Evolutionary conservation across 768 basidiomycete species (phyloP).

Genomic region (Cubamyces lactineus): DNA sequence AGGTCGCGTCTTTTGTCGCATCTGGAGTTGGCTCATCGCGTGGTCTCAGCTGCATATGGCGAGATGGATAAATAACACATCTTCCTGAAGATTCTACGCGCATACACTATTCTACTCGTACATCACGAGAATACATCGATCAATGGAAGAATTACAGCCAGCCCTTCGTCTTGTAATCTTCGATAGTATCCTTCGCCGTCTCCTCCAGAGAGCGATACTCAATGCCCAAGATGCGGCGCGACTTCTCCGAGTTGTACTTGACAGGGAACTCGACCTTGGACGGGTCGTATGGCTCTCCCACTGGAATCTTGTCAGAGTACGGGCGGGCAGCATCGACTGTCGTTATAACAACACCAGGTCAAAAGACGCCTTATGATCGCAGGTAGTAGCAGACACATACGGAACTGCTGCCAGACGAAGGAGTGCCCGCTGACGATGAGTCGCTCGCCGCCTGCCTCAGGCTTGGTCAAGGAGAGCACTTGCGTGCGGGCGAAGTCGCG

Average conservation of each 20-base stretch:
- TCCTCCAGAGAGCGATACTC: constrained; percentile 27
- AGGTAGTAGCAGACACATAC: constrained; percentile 5
- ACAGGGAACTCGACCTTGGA: constrained; percentile 30
- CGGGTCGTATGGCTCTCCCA: constrained; percentile 25
- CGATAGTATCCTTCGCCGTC: constrained; percentile 26
- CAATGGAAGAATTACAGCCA: not conserved
- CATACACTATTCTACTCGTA: too few species aligned
- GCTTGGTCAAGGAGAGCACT: constrained; percentile 50
- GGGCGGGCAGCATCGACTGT: constrained; percentile 19
- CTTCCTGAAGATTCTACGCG: too few species aligned
- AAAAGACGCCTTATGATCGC: not conserved
- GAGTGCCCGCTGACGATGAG: constrained; percentile 49
- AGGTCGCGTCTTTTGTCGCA: too few species aligned
- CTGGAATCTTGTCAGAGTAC: constrained; percentile 9
- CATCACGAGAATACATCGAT: too few species aligned
- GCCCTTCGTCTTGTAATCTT: constrained; percentile 21
- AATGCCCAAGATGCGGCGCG: constrained; percentile 26
- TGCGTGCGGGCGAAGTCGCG: constrained; percentile 60
- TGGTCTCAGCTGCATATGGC: too few species aligned
- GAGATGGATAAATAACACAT: too few species aligned
- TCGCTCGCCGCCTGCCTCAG: constrained; percentile 57
- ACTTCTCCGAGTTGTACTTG: constrained; percentile 42
- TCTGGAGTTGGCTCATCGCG: too few species aligned
- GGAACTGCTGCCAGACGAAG: constrained; percentile 24
- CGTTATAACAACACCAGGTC: not conserved